A percentile compares a stretch with the other conserved stretches of the same genome.
Evolutionary conservation across 352 stramenopile species (phyloP).

Genomic region (Phytophthora boehmeriae): DNA sequence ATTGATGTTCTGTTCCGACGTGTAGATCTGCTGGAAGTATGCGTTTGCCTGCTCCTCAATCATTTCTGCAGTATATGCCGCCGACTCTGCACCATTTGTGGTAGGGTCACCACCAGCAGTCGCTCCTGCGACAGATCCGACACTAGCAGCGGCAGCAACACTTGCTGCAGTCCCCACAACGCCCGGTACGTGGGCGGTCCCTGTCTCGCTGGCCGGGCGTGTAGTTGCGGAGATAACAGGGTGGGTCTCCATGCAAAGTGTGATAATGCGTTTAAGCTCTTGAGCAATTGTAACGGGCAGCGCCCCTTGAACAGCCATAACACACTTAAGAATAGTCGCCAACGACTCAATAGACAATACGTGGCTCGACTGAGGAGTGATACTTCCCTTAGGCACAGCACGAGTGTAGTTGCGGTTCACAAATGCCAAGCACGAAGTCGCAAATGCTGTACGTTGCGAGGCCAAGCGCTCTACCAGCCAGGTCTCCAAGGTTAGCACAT

Average conservation of each 20-base stretch:
- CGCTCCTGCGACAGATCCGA: not conserved
- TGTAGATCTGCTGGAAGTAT: slow-evolving; percentile 99
- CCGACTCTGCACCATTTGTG: slow-evolving; percentile 29
- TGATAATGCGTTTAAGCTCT: slow-evolving; percentile 86
- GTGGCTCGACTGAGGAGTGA: slow-evolving; percentile 83
- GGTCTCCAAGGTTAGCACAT: slow-evolving; percentile 83
- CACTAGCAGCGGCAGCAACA: slow-evolving; percentile 20
- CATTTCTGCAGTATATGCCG: slow-evolving; percentile 91
- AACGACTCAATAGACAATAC: slow-evolving; percentile 86
- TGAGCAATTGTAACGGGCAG: slow-evolving; percentile 73
- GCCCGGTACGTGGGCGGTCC: slow-evolving; percentile 17
- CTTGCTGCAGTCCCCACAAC: slow-evolving; percentile 8
- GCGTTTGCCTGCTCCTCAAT: slow-evolving; percentile 98
- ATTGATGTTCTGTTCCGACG: slow-evolving; percentile 97
- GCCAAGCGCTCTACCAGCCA: slow-evolving; percentile 84
- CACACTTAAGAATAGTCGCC: slow-evolving; percentile 83
- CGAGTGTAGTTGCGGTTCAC: slow-evolving; percentile 86
- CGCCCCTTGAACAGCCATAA: slow-evolving; percentile 71
- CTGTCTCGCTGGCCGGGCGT: slow-evolving; percentile 45
- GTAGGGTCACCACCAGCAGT: slow-evolving; percentile 22
- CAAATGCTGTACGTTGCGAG: slow-evolving; percentile 82
- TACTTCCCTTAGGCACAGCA: slow-evolving; percentile 79
- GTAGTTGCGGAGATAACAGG: slow-evolving; percentile 80
- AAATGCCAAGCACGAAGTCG: slow-evolving; percentile 84
- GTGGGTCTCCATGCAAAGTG: slow-evolving; percentile 83